Conservation (phyloP, 176 grass and related monocot species). For the barley (Hordeum vulgare) region DNA sequence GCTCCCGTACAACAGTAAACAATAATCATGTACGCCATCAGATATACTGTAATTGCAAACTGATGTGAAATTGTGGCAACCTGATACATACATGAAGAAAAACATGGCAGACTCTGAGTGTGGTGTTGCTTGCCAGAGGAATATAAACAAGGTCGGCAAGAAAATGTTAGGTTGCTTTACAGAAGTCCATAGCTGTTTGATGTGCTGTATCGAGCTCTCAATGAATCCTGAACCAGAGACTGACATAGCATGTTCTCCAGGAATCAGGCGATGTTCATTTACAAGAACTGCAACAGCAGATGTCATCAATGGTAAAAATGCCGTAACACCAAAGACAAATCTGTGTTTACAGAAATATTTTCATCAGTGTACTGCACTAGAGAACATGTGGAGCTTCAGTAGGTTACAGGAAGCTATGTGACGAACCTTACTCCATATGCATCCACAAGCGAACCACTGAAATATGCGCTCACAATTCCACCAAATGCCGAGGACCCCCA, state of each 20-base stretch:
- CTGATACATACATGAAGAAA: slow-evolving; percentile 82
- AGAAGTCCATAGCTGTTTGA: slow-evolving; percentile 84
- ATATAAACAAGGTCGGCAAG: slow-evolving; percentile 90
- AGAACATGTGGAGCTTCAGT: slow-evolving; percentile 1
- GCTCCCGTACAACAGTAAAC: neutral
- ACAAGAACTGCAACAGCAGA: slow-evolving; percentile 97
- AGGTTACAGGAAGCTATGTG: slow-evolving; percentile 6
- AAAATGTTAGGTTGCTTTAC: slow-evolving; percentile 94
- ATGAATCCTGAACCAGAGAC: slow-evolving; percentile 59
- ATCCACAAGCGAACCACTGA: slow-evolving; percentile 93
- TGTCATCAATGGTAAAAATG: slow-evolving; percentile 96
- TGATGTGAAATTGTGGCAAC: neutral
- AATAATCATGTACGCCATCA: neutral
- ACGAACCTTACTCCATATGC: slow-evolving; percentile 93
- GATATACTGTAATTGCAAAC: neutral
- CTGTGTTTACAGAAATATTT: slow-evolving; percentile 43
- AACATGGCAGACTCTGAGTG: slow-evolving; percentile 97
- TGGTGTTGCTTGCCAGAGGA: slow-evolving; percentile 98
- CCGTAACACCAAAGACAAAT: slow-evolving; percentile 98
- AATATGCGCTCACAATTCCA: slow-evolving; percentile 96
- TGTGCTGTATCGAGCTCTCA: slow-evolving; percentile 73
- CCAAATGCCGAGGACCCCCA: slow-evolving; percentile 99
- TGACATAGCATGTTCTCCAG: slow-evolving; percentile 39
- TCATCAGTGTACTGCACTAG: slow-evolving; percentile 31
- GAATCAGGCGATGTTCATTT: slow-evolving; percentile 57